A percentile compares a stretch with the other conserved stretches of the same genome.
These are phyloP conservation scores for Phytophthora capsici DNA, from an alignment of 352 stramenopile genomes.

Conservation along the genomic window DNA sequence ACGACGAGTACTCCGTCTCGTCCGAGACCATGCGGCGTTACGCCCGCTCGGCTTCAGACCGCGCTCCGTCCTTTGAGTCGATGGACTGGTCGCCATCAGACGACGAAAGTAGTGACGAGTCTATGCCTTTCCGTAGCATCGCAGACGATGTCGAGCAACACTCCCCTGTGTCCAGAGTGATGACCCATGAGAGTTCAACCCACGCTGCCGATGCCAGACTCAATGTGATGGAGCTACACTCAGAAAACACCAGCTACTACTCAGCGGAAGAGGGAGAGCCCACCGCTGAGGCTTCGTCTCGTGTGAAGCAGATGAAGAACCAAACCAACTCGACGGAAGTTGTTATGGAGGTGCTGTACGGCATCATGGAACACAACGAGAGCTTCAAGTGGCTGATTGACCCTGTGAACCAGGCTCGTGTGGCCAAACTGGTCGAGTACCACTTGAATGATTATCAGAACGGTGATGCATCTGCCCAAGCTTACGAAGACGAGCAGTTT, in stretches of 20 bases:
- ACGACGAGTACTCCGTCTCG: constrained; percentile 51
- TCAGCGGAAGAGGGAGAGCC: constrained; percentile 38
- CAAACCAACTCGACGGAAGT: constrained; percentile 46
- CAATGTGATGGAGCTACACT: constrained; percentile 26
- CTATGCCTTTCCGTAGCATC: constrained; percentile 41
- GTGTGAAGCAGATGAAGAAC: constrained; percentile 13
- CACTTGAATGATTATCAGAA: constrained; percentile 42
- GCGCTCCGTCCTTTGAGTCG: constrained; percentile 48
- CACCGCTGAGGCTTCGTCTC: constrained; percentile 21
- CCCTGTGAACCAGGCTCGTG: constrained; percentile 49
- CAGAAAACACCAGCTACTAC: constrained; percentile 34
- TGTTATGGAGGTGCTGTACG: constrained; percentile 69
- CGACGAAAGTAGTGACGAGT: constrained; percentile 41
- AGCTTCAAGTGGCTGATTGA: constrained; percentile 68
- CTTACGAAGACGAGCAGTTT: constrained; percentile 41
- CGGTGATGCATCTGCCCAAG: constrained; percentile 18
- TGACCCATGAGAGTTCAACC: constrained; percentile 8
- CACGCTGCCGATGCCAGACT: constrained; percentile 8
- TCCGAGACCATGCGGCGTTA: constrained; percentile 38
- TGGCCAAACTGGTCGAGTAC: constrained; percentile 61
- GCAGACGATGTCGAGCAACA: constrained; percentile 34
- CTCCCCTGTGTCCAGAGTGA: constrained; percentile 25
- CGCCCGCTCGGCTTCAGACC: constrained; percentile 44
- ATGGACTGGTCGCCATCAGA: constrained; percentile 55
- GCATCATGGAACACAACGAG: constrained; percentile 65